Evolutionary conservation across 2,329 filamentous ascomycete species (phyloP), one percentile per base, ranked within the genome.

Genomic region (Penicillium sp.): DNA sequence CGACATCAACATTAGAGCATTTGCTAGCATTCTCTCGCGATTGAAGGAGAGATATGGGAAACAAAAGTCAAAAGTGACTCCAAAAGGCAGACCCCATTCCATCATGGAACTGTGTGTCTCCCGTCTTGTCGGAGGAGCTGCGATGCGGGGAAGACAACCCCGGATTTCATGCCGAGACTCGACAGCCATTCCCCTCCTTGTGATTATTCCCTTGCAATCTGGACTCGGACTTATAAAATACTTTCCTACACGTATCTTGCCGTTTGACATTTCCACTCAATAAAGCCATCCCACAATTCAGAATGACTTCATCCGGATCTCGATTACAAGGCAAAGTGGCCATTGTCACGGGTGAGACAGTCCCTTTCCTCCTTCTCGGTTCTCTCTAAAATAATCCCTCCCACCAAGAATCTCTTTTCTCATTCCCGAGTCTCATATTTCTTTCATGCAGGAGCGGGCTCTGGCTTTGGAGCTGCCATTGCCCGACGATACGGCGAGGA

Each of bases 251-350:
- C 3, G 18, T 1, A 18, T 18, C 18, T 3, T 18, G 1, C 18
- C 18, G 3, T 18, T 18, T 18, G 18, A 18, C 18, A 18, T 18
- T 18, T 18, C 18, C 18, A 18, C 18, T 18, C 18, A 18, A 18
- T 18, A 18, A 18, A 1, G 18, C 18, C 18, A 18, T 18, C 18
- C 18, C 18, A 18, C 18, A 18, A 18, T 18, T 18, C 18, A 18
- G 18, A 18, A 60, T 53, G 49, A 47, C 55, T 13, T 26, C 49
- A 12, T 57, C 55, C 45, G 59, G 63, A 27, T 53, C 61, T 29
- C 64, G 71, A 46, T 62, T 74, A 9, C 63, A 68, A 47, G 70
- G 68, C 48, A 74, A 74, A 53, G 69, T 73, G 36, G 70, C 70
- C 52, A 72, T 74, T 39, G 68, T 74, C 25, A 74, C 72, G 13